Base-by-base conservation (phyloP, 2,329 filamentous ascomycete genomes). In the Claviceps fusiformis region DNA sequence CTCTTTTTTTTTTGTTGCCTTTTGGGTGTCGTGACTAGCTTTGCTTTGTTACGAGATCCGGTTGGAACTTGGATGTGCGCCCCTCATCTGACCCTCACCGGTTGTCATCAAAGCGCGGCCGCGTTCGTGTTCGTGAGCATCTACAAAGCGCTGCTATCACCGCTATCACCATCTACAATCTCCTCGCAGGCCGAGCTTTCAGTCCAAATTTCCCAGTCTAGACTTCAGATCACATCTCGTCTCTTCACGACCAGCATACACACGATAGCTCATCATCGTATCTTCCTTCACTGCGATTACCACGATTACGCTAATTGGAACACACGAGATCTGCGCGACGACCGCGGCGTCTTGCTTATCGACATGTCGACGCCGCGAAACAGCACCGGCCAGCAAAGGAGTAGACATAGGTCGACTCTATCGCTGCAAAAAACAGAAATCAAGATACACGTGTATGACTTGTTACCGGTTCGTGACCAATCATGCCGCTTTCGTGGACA, bases 401-500 rank as follows among this genome's bases (percentile, higher is more conserved):
- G 63, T 57, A 64, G 68, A 57, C 85, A 87, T 65, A 73, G 84
- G 58, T 83, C 81, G 55, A 87, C 84, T 1, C 67, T 87, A 50
- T 86, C 85, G 17, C 70, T 87, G 24, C 81, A 84, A 61, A 86
- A 86, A 65, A 89, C 84, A 2, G 83, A 89, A 66, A 78, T 91
- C 58, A 72, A 80, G 50, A 89, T 91, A 64, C 83, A 90, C 64
- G 82, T 89, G 63, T 91, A 91, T 64, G 87, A 90, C 67, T 74
- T 90, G 8, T 74, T 91, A 17, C 83, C 86, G 44, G 84, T 87
- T 75, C 60, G 75, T 60, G 52, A 31, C 9, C 50, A 10, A 44
- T 46, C 35, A 45, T 41, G 27, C 17, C 35, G 45, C 5, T 19
- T 43, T 17, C 33, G 17, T 37, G 37, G 33, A 33, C 33, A 33